Base-by-base conservation (phyloP, 2,329 filamentous ascomycete genomes). In the Escovopsis sp. region DNA sequence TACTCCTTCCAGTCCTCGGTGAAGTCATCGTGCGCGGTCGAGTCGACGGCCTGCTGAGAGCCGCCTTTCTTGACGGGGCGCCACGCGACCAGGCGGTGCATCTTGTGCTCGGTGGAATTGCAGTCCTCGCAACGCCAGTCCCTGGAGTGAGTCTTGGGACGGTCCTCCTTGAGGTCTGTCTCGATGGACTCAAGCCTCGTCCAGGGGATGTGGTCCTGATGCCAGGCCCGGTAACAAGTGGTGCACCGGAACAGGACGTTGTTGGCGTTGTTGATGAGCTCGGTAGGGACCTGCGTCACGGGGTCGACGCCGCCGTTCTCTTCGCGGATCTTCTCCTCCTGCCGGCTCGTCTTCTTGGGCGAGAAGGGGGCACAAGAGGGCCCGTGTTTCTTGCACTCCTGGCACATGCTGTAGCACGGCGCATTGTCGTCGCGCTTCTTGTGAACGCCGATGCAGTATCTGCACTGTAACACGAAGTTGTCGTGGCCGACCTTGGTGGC, bases 391-490 rank as follows among this genome's bases (percentile, higher is more conserved):
- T 70, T 72, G 56, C 91, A 98, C 6, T 63, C 65, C 47, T 82
- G 75, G 54, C 93, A 98, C 38, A 66, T 66, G 45, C 80, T 77
- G 38, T 86, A 72, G 46, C 78, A 71, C 0, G 91, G 88, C 1
- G 80, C 78, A 15, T 67, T 70, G 0, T 54, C 48, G 49, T 95
- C 85, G 53, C 83, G 88, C 55, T 77, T 78, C 47, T 68, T 66
- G 38, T 78, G 71, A 18, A 72, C 56, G 4, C 80, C 80, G 47
- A 96, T 72, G 57, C 91, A 98, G 44, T 80, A 82, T 49, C 79
- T 81, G 63, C 91, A 98, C 57, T 98, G 91, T 34, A 98, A 65
- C 12, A 98, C 80, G 52, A 94, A 96, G 33, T 81, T 63, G 2
- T 81, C 77, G 1, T 81, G 68, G 2, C 69, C 79, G 41, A 95